phyloP scores from a whole-genome alignment of 148 eudicot species.

The Mesembryanthemum crystallinum region DNA sequence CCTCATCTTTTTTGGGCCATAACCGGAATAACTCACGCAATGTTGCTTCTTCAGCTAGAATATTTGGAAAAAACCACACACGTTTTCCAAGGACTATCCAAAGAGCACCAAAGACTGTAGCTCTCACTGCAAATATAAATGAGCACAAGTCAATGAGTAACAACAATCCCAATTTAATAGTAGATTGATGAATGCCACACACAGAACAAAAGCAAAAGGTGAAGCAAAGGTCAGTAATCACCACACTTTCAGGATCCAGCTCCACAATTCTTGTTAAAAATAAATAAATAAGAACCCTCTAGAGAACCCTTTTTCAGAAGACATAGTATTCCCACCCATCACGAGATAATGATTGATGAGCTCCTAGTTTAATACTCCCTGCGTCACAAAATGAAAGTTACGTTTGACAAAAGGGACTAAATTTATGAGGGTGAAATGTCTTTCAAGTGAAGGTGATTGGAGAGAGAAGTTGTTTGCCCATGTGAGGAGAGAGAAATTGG shows the following conservation, averaged over 20 bases:
- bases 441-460: too few relatives aligned
- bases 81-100: conserved; percentile 84
- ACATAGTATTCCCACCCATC: not conserved
- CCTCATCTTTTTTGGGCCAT: conserved; percentile 97
- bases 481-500: too few relatives aligned
- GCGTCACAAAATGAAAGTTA: too few relatives aligned
- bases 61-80: conserved; percentile 95
- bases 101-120: conserved; percentile 68
- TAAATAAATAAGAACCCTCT: not conserved
- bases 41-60: conserved; percentile 99
- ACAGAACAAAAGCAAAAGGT: not conserved
- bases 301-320: not conserved
- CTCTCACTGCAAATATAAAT: conserved; percentile 64
- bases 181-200: not conserved
- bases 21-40: conserved; percentile 80
- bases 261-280: not conserved
- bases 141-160: conserved; percentile 4
- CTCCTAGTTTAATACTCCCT: too few relatives aligned
- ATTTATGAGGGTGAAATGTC: too few relatives aligned
- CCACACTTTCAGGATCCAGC: not conserved
- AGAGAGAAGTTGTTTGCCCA: too few relatives aligned
- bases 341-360: not conserved
- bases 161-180: not conserved
- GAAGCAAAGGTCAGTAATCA: not conserved
- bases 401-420: too few relatives aligned